phyloP scores from a whole-genome alignment of 148 eudicot genomes.

The Camellia lanceoleosa region DNA sequence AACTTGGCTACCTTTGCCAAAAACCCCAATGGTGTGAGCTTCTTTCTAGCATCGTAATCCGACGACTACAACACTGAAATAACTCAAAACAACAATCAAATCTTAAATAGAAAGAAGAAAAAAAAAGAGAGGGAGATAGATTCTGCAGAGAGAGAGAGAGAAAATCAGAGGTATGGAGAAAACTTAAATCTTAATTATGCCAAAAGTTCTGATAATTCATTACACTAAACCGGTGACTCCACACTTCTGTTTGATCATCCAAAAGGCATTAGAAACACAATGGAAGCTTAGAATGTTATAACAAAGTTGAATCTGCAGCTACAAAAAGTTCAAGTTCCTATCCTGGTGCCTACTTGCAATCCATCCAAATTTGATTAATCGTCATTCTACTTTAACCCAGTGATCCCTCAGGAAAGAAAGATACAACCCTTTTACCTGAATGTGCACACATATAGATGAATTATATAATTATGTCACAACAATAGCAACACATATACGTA shows the following conservation, averaged over 20 bases:
- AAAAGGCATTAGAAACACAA: not conserved
- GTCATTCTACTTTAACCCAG: not conserved
- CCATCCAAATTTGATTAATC: not conserved
- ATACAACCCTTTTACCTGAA: too few species aligned
- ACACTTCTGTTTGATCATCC: too few species aligned
- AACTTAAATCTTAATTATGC: not conserved
- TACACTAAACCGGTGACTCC: too few species aligned
- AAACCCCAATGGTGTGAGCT: slow-evolving; percentile 80
- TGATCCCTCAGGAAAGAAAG: not conserved
- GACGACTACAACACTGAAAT: slow-evolving; percentile 77
- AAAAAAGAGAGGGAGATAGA: not conserved
- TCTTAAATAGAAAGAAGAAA: not conserved
- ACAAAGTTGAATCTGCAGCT: not conserved
- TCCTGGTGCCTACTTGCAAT: not conserved
- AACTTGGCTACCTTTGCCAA: slow-evolving; percentile 92
- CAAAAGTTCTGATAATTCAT: not conserved
- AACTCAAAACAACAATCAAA: slow-evolving; percentile 10
- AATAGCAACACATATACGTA: too few species aligned
- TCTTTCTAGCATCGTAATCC: slow-evolving; percentile 81
- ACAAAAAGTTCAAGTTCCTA: not conserved
- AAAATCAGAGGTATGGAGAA: too few species aligned
- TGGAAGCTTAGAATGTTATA: not conserved
- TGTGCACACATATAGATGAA: too few species aligned
- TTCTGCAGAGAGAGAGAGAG: too few species aligned
- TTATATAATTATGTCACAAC: too few species aligned